Evolutionary conservation across 768 basidiomycete species (phyloP).

Genomic region (Roridomyces roridus): DNA sequence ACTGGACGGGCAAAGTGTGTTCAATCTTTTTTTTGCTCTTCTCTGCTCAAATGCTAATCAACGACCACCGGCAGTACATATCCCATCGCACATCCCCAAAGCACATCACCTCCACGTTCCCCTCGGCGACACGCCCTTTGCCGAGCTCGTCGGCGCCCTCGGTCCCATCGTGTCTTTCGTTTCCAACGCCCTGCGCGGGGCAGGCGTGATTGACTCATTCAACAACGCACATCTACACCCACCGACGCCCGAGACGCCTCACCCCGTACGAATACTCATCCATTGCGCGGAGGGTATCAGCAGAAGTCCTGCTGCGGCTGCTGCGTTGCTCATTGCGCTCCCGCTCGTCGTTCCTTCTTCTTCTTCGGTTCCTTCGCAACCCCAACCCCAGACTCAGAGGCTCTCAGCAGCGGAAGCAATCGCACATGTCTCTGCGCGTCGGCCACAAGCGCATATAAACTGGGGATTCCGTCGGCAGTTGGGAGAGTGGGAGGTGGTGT

Average conservation of each 20-base stretch:
- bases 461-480: slow-evolving; percentile 24
- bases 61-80: slow-evolving; percentile 33
- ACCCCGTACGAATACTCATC: slow-evolving; percentile 54
- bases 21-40: background rate
- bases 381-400: background rate
- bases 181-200: slow-evolving; percentile 48
- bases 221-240: too few relatives aligned
- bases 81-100: slow-evolving; percentile 30
- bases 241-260: background rate
- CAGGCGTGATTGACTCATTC: slow-evolving; percentile 22
- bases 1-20: slow-evolving; percentile 41
- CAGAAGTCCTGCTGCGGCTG: slow-evolving; percentile 54
- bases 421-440: slow-evolving; percentile 20
- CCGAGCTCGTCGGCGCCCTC: slow-evolving; percentile 54
- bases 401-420: slow-evolving; percentile 22
- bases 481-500: slow-evolving; percentile 22
- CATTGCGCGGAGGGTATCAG: slow-evolving; percentile 61
- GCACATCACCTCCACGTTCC: slow-evolving; percentile 42
- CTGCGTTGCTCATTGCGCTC: slow-evolving; percentile 53
- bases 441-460: slow-evolving; percentile 24
- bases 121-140: slow-evolving; percentile 55
- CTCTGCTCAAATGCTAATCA: too few relatives aligned
- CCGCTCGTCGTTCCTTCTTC: slow-evolving; percentile 8
- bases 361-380: too few relatives aligned
- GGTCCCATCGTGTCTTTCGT: slow-evolving; percentile 26